Conservation (phyloP, 768 basidiomycete species). For the Pisolithus marmoratus region DNA sequence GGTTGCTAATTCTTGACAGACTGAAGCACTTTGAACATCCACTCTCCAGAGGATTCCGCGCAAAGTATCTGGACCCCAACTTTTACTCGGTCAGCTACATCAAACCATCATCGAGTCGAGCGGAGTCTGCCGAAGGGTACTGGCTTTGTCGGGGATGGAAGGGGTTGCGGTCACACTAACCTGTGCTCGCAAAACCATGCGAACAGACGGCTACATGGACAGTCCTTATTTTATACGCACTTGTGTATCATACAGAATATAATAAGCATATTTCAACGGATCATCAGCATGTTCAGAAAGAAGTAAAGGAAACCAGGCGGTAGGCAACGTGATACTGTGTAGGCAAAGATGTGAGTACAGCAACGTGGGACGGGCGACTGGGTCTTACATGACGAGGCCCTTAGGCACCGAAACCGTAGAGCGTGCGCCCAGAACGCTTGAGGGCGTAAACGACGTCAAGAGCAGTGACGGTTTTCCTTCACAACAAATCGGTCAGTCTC, state of each 20-base stretch:
- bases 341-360: too few relatives aligned
- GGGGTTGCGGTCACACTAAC: conserved; percentile 7
- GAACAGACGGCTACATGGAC: neutral
- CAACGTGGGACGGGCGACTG: too few relatives aligned
- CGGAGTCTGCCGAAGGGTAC: conserved; percentile 78
- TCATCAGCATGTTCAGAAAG: too few relatives aligned
- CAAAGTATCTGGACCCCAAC: conserved; percentile 46
- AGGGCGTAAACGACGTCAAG: conserved; percentile 78
- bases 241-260: conserved; percentile 13
- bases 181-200: neutral
- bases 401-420: conserved; percentile 80
- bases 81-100: conserved; percentile 64
- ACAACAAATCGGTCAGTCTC: conserved; percentile 1
- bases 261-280: conserved; percentile 7
- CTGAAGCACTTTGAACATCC: conserved; percentile 86
- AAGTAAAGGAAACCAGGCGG: neutral
- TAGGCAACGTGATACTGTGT: too few relatives aligned
- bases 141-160: conserved; percentile 80
- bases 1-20: conserved; percentile 33
- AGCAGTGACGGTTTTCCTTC: conserved; percentile 77
- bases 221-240: neutral
- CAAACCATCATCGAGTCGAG: conserved; percentile 80
- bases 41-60: conserved; percentile 57
- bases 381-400: neutral
- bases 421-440: conserved; percentile 70